Base-by-base conservation (phyloP, 2,329 filamentous ascomycete genomes). In the Rutstroemia sp. region DNA sequence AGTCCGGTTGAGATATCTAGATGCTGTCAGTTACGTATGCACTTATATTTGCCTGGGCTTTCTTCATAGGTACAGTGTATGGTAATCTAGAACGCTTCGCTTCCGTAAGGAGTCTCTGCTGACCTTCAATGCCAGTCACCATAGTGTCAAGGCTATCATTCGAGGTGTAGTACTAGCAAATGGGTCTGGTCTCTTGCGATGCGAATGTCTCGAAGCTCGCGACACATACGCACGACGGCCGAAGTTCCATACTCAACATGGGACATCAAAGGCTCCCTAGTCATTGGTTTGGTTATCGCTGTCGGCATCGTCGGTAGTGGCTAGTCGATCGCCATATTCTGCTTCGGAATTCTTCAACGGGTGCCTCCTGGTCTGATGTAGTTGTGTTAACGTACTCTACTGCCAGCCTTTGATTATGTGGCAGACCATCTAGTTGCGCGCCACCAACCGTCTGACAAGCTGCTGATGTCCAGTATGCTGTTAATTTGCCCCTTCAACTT, bases 91-190 rank as follows among this genome's bases (percentile, higher is more conserved):
- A 66, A 67, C 9, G 63, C 52, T 1, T 63, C 61, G 0, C 61
- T 57, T 50, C 62, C 61, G 16, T 67, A 67, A 0, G 63, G 65
- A 1, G 65, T 67, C 8, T 63, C 66, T 5, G 64, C 4, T 62
- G 64, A 0, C 64, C 64, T 55, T 66, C 62, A 37, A 67, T 64
- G 48, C 62, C 63, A 5, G 64, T 64, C 3, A 69, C 38, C 7
- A 66, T 51, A n/a, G 45, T 59, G 30, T 62, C 57, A 0, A 67
- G 53, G 3, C 52, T 54, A 54, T 67, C 62, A 0, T 51, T 53
- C 1, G 66, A 9, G 65, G 58, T 0, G 48, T 47, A 8, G 64
- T 62, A 25, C 61, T 65, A 47, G 66, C 52, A 49, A 66, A 66
- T 14, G 62, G 62, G 2, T 64, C 21, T 2, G 21, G 21, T 23